Percentiles rank a stretch among this genome's conserved stretches.
These are phyloP conservation scores for Fusarium mundagurra DNA, from an alignment of 2,329 filamentous ascomycete species.

Conservation along the genomic window DNA sequence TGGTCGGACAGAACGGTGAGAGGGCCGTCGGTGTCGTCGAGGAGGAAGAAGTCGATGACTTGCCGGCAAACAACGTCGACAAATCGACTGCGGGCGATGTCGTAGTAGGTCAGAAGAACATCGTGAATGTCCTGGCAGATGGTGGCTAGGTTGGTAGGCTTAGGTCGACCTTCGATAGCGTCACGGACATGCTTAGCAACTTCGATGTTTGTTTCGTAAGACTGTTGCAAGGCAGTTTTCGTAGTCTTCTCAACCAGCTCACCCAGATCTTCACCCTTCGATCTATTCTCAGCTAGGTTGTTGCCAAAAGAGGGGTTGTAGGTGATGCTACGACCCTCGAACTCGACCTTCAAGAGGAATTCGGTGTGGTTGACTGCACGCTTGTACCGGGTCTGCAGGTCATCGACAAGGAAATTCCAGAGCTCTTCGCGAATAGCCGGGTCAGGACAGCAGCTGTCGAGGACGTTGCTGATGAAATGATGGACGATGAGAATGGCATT, in stretches of 20 bases:
- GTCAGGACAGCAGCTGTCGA: slow-evolving; percentile 58
- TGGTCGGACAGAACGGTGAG: slow-evolving; percentile 62
- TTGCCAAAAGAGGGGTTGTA: slow-evolving; percentile 22
- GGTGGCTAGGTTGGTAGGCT: slow-evolving; percentile 44
- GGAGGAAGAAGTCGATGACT: slow-evolving; percentile 62
- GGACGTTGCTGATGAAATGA: slow-evolving; percentile 57
- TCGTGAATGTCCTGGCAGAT: slow-evolving; percentile 66
- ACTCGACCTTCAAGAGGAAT: slow-evolving; percentile 57
- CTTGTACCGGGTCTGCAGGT: slow-evolving; percentile 57
- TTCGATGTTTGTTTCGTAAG: too few relatives aligned
- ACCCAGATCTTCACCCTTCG: not conserved
- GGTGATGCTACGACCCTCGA: slow-evolving; percentile 36
- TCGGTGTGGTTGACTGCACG: slow-evolving; percentile 58
- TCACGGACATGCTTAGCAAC: not conserved
- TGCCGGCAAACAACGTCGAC: slow-evolving; percentile 71
- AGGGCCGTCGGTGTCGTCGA: slow-evolving; percentile 60
- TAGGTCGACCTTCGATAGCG: not conserved
- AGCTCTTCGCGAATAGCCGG: slow-evolving; percentile 54
- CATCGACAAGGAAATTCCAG: slow-evolving; percentile 55
- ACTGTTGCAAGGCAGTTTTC: too few relatives aligned
- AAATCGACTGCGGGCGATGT: slow-evolving; percentile 68
- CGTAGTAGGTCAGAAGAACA: slow-evolving; percentile 69
- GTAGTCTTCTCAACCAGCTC: not conserved
- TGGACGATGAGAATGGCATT: slow-evolving; percentile 63
- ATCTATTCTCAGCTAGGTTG: not conserved